A percentile compares a stretch with the other conserved stretches of the same genome.
phyloP scores from a whole-genome alignment of 78 protist genomes.

The Dictyostelium intermedium region DNA sequence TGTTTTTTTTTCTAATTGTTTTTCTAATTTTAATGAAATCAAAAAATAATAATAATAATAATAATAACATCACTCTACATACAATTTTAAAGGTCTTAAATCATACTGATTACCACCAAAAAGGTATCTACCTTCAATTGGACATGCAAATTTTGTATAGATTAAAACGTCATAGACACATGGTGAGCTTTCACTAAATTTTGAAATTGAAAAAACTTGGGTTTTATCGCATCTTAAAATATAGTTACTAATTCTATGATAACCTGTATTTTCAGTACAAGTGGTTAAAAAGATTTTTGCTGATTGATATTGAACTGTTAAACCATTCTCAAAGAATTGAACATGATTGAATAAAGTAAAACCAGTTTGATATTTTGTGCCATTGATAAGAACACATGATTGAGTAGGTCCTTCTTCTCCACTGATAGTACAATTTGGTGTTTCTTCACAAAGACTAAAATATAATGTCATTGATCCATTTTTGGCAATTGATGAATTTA shows the following conservation, averaged over 20 bases:
- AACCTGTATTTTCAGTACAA: background rate
- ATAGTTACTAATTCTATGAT: background rate
- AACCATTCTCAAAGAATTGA: background rate
- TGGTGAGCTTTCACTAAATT: background rate
- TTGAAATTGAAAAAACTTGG: background rate
- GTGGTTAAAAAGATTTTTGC: background rate
- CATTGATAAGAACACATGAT: background rate
- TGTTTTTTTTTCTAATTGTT: too few species aligned
- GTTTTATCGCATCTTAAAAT: background rate
- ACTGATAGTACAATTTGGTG: background rate
- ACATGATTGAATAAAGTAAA: background rate
- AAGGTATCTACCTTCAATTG: background rate
- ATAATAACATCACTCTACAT: background rate
- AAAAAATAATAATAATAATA: too few species aligned
- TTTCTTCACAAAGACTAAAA: background rate
- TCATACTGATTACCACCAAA: background rate
- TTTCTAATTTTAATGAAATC: too few species aligned
- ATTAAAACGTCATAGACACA: background rate
- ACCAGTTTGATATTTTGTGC: background rate
- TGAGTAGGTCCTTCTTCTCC: background rate
- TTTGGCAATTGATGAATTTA: too few species aligned
- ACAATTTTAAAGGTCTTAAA: background rate
- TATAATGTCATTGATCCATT: background rate
- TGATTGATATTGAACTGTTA: slow-evolving; percentile 6
- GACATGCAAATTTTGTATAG: background rate